phyloP scores from a whole-genome alignment of 495 filamentous ascomycete genomes.

The Penicillium cosmopolitanum region DNA sequence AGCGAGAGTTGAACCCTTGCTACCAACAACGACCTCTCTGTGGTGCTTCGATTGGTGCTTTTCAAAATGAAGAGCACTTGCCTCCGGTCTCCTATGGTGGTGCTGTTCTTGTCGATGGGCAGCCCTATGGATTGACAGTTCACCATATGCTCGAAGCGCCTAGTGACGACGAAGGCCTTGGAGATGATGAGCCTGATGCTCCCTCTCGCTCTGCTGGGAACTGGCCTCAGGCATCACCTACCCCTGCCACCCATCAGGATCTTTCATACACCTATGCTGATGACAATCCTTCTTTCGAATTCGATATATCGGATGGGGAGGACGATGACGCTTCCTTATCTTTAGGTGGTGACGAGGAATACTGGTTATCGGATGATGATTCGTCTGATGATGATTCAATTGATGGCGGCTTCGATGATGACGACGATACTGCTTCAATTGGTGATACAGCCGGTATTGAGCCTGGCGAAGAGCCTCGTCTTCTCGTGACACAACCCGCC shows the following conservation, averaged over 20 bases:
- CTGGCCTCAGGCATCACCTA: conserved; percentile 25
- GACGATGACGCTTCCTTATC: conserved; percentile 44
- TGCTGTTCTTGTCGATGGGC: conserved; percentile 78
- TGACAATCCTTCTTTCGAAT: conserved; percentile 40
- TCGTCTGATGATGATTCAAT: conserved; percentile 51
- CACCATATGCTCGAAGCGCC: conserved; percentile 93
- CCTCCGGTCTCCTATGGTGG: conserved; percentile 91
- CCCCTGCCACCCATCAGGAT: conserved; percentile 26
- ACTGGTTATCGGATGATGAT: conserved; percentile 48
- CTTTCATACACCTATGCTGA: conserved; percentile 39
- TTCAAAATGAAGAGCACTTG: conserved; percentile 77
- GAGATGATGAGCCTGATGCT: conserved; percentile 32
- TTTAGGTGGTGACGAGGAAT: conserved; percentile 41
- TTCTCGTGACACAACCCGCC: conserved; percentile 83
- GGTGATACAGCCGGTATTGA: conserved; percentile 86
- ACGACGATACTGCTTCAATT: conserved; percentile 64
- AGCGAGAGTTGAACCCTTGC: conserved; percentile 42
- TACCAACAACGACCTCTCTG: conserved; percentile 79
- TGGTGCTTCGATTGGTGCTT: conserved; percentile 92
- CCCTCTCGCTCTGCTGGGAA: conserved; percentile 44
- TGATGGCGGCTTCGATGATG: conserved; percentile 50
- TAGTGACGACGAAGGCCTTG: conserved; percentile 58
- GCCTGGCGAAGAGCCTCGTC: conserved; percentile 68
- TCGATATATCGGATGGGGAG: conserved; percentile 55
- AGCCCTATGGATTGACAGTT: conserved; percentile 88